Evolutionary conservation across 139 green algal species (phyloP), one percentile per base, ranked within the genome.

Genomic region (Pycnococcus provasolii): DNA sequence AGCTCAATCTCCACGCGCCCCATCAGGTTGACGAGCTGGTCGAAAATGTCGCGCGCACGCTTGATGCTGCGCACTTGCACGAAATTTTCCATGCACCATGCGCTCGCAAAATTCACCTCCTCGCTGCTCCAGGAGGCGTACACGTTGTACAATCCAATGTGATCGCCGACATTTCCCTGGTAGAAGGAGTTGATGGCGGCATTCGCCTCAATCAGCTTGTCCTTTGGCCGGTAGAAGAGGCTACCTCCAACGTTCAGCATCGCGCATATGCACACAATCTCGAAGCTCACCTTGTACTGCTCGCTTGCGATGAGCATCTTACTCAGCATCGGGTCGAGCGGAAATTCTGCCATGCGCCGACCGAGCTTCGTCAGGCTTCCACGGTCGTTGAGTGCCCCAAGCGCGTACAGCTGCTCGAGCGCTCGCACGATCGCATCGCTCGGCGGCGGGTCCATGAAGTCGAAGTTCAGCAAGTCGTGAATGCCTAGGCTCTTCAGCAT

Each of bases 61-160:
- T 97, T 96, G 91, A 99, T 96, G 41, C 77, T 87, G 37, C 88
- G 80, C 41, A 92, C 76, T 84, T 95, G 82, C 60, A 98, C 90
- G 67, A 92, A 98, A 80, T 96, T 97, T 67, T 97, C 91, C 48
- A 84, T 95, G 85, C 92, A 98, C 80, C 82, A 98, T 70, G 95
- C 88, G 1, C 79, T 79, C 45, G 73, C 82, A 76, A 94, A 97
- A 74, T 88, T 82, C 45, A 82, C 85, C 70, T 96, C 93, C 26
- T 26, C 26, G 26, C 26, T 26, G 1, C 81, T 82, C 92, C 92
- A 98, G 58, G 62, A 66, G 61, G 84, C 87, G 78, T 81, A 92
- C 9, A 94, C 87, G 60, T 89, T 84, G 43, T 96, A 46, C 66
- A 98, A 84, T 58, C 86, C 85, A n/a, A 96, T 84, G 79, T 99